phyloP scores from a whole-genome alignment of 2,329 filamentous ascomycete species.

The Harringtonia aguacate region DNA sequence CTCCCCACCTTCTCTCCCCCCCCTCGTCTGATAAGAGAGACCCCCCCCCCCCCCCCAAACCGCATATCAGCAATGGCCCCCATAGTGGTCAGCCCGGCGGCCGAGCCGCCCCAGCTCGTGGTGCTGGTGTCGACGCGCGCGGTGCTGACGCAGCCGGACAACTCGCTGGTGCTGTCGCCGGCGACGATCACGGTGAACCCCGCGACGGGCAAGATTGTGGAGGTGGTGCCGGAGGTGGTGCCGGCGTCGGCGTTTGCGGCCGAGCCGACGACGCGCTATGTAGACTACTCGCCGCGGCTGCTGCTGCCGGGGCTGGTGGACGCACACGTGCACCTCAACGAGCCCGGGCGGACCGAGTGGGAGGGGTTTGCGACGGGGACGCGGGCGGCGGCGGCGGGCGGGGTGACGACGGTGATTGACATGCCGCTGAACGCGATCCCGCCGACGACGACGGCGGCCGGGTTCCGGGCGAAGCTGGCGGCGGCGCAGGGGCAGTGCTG shows the following conservation, averaged over 20 bases:
- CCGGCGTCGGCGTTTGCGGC: constrained; percentile 63
- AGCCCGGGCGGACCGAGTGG: constrained; percentile 95
- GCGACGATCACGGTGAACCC: constrained; percentile 76
- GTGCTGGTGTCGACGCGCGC: constrained; percentile 79
- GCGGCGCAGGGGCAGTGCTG: constrained; percentile 84
- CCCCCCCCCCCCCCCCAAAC: background rate
- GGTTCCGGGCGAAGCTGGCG: constrained; percentile 73
- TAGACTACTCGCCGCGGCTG: constrained; percentile 74
- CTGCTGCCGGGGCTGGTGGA: constrained; percentile 88
- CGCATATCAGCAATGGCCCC: background rate
- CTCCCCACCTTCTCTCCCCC: too few relatives aligned
- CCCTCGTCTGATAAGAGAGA: too few relatives aligned
- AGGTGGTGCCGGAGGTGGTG: constrained; percentile 63
- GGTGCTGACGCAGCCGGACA: constrained; percentile 60
- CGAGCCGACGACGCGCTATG: constrained; percentile 54
- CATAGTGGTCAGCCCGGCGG: background rate
- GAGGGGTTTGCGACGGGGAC: constrained; percentile 96
- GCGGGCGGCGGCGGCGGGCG: constrained; percentile 84
- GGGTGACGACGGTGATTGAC: constrained; percentile 92
- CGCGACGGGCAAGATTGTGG: constrained; percentile 71
- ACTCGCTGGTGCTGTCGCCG: constrained; percentile 55
- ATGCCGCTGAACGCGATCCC: constrained; percentile 98
- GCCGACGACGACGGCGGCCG: constrained; percentile 79
- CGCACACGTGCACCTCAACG: constrained; percentile 94
- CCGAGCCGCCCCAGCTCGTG: constrained; percentile 31